These are phyloP conservation scores for Fagopyrum tataricum DNA, from an alignment of 148 eudicot genomes.

Conservation along the genomic window DNA sequence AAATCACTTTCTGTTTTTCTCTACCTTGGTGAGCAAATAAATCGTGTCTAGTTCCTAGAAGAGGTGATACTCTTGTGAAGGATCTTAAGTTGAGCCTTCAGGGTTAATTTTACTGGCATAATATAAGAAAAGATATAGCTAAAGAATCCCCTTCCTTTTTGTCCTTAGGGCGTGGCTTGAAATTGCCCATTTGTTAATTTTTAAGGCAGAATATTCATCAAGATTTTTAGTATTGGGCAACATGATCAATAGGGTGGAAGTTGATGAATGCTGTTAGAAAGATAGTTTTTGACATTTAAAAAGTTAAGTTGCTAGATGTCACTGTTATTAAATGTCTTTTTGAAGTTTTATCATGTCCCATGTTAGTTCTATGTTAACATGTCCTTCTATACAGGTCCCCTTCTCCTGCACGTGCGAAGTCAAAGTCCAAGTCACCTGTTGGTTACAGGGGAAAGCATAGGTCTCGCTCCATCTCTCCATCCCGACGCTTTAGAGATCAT, in stretches of 20 bases:
- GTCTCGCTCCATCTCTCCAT: constrained; percentile 73
- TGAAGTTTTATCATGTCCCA: background rate
- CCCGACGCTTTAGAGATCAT: constrained; percentile 18
- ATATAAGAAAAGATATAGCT: too few relatives aligned
- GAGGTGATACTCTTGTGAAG: background rate
- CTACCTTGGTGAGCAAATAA: background rate
- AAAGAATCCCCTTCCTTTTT: background rate
- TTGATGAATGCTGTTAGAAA: background rate
- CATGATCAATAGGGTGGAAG: background rate
- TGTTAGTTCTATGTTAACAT: background rate
- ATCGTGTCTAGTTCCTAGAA: background rate
- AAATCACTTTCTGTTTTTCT: background rate
- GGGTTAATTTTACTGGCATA: too few relatives aligned
- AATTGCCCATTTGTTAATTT: background rate
- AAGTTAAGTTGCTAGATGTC: background rate
- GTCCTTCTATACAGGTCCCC: constrained; percentile 48
- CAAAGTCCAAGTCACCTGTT: constrained; percentile 59
- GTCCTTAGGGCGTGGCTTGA: background rate
- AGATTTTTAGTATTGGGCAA: background rate
- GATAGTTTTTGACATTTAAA: background rate
- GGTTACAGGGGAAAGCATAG: constrained; percentile 32
- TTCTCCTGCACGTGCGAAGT: constrained; percentile 38
- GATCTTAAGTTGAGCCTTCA: background rate
- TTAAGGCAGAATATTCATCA: background rate
- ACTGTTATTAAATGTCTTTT: background rate